Conservation (phyloP, 192 early-diverging fungal species). For the Coemansia sp. region DNA sequence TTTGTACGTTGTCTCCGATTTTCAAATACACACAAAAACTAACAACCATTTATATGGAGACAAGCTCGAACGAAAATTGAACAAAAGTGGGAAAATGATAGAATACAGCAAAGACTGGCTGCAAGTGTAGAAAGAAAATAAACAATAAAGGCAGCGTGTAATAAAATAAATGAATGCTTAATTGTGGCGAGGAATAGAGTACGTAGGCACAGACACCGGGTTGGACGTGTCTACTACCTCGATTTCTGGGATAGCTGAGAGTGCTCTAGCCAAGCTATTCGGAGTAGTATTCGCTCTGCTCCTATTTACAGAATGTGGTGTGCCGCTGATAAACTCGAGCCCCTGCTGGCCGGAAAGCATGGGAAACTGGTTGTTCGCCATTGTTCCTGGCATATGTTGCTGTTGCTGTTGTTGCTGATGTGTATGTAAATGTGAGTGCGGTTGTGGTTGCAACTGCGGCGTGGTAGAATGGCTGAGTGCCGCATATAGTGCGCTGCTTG, state of each 20-base stretch:
- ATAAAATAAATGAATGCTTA: slow-evolving; percentile 5
- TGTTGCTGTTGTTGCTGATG: not conserved
- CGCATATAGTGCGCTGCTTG: not conserved
- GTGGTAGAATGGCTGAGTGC: not conserved
- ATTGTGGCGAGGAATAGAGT: slow-evolving; percentile 11
- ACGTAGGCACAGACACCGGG: slow-evolving; percentile 2
- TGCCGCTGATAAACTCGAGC: slow-evolving; percentile 1
- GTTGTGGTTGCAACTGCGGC: not conserved
- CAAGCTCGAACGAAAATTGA: not conserved
- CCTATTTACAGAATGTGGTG: slow-evolving; percentile 8
- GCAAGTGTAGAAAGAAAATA: not conserved
- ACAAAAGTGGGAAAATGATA: not conserved
- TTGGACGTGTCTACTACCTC: slow-evolving; percentile 24
- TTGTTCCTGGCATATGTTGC: not conserved
- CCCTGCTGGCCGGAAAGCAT: not conserved
- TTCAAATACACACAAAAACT: not conserved
- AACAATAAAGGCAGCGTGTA: not conserved
- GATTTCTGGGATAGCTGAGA: slow-evolving; percentile 27
- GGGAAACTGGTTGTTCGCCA: not conserved
- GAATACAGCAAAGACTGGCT: not conserved
- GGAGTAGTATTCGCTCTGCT: slow-evolving; percentile 2
- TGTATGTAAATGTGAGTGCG: not conserved
- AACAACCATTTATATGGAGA: not conserved
- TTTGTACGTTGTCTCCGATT: not conserved
- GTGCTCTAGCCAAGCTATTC: slow-evolving; percentile 4